Evolutionary conservation across 345 rosid genomes (phyloP).

Genomic region (Euphorbia tirucalli): DNA sequence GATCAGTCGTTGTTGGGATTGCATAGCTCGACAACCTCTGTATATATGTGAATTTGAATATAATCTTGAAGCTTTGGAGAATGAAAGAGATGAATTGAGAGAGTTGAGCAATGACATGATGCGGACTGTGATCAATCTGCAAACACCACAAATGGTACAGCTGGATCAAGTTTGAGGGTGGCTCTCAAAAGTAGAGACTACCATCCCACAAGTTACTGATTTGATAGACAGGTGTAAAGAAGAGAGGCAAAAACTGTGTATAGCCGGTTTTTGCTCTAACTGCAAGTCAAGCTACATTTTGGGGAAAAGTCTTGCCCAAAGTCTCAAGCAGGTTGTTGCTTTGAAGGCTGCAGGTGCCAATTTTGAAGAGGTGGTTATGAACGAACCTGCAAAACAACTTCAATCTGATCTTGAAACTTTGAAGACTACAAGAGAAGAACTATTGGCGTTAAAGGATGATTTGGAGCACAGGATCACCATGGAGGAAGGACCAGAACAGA

Average conservation of each 20-base stretch:
- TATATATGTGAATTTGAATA: not conserved
- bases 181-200: not conserved
- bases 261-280: not conserved
- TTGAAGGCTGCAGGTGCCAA: not conserved
- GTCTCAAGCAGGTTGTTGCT: not conserved
- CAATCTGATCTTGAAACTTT: not conserved
- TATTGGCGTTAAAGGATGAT: not conserved
- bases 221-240: not conserved
- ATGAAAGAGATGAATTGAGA: not conserved
- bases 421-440: not conserved
- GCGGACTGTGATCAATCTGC: not conserved
- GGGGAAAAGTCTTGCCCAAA: not conserved
- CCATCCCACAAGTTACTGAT: not conserved
- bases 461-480: not conserved
- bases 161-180: not conserved
- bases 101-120: not conserved
- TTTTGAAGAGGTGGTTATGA: not conserved
- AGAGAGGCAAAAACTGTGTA: not conserved
- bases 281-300: not conserved
- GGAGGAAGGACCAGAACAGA: not conserved
- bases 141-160: not conserved
- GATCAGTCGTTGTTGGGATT: not conserved
- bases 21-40: not conserved
- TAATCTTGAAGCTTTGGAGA: not conserved
- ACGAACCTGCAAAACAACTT: not conserved